Evolutionary conservation across 306 rosid genomes (phyloP).

Genomic region (Delonix regia): DNA sequence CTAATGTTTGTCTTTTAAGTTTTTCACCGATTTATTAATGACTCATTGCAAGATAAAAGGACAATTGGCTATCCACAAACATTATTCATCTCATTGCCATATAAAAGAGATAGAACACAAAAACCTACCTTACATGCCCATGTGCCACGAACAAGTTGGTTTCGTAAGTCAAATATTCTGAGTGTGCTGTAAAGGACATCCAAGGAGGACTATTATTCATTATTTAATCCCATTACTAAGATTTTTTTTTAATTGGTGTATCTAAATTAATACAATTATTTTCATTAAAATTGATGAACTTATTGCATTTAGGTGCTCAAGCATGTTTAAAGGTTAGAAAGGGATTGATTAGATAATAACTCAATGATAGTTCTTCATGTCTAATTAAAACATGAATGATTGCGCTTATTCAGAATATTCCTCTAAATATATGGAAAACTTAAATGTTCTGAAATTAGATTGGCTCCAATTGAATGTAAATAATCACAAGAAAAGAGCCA

Average conservation of each 20-base stretch:
- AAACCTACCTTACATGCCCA: not conserved
- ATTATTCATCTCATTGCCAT: not conserved
- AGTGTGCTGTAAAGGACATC: not conserved
- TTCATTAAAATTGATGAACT: conserved; percentile 1
- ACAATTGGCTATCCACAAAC: not conserved
- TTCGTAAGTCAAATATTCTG: conserved; percentile 13
- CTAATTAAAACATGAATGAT: not conserved
- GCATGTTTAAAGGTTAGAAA: not conserved
- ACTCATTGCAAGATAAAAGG: not conserved
- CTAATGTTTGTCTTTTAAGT: not conserved
- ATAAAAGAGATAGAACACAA: conserved; percentile 19
- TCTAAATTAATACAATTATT: not conserved
- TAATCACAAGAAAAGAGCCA: not conserved
- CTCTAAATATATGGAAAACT: not conserved
- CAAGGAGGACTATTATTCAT: not conserved
- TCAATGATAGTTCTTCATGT: conserved; percentile 4
- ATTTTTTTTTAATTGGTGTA: conserved; percentile 5
- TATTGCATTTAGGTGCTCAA: not conserved
- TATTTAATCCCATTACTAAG: not conserved
- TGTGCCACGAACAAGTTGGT: conserved; percentile 11
- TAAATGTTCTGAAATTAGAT: conserved; percentile 1
- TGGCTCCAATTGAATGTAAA: not conserved
- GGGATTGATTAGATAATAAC: conserved; percentile 1
- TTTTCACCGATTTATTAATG: not conserved
- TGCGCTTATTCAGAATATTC: not conserved